Evolutionary conservation across 2,329 filamentous ascomycete genomes (phyloP).

Genomic region (Diatrype stigma): DNA sequence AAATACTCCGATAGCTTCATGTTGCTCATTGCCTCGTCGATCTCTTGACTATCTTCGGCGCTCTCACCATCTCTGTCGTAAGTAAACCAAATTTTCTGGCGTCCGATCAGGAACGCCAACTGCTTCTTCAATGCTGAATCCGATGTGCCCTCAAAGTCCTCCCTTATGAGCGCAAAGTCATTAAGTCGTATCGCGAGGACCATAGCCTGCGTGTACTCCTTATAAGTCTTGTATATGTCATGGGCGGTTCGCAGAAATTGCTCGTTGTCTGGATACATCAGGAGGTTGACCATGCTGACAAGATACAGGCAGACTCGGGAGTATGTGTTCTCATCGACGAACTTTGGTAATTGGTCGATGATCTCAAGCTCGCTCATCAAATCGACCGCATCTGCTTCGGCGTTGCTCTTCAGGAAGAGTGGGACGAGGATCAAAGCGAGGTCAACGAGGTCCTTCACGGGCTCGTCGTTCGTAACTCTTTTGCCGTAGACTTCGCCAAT

Average conservation of each 20-base stretch:
- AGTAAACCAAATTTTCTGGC: constrained; percentile 84
- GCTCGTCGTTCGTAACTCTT: constrained; percentile 78
- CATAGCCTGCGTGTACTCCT: constrained; percentile 89
- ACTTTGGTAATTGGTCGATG: constrained; percentile 84
- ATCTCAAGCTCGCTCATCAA: constrained; percentile 96
- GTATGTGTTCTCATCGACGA: constrained; percentile 92
- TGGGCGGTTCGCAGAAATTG: constrained; percentile 91
- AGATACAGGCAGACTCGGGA: constrained; percentile 93
- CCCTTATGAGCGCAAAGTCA: constrained; percentile 75
- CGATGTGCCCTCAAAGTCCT: constrained; percentile 73
- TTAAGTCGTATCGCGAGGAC: constrained; percentile 91
- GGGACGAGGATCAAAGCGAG: constrained; percentile 82
- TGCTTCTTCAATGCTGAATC: constrained; percentile 87
- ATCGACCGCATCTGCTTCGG: constrained; percentile 96
- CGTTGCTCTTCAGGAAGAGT: constrained; percentile 94
- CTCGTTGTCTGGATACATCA: constrained; percentile 97
- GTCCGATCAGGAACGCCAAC: constrained; percentile 85
- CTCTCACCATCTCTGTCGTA: constrained; percentile 57
- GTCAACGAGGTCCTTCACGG: constrained; percentile 78
- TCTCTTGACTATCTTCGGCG: constrained; percentile 65
- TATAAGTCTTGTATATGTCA: constrained; percentile 88
- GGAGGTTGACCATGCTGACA: constrained; percentile 96
- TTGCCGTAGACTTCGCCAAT: constrained; percentile 93
- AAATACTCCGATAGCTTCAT: constrained; percentile 86
- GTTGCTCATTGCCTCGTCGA: constrained; percentile 83